Evolutionary conservation across 306 rosid species (phyloP).

Genomic region (Prunus salicina): DNA sequence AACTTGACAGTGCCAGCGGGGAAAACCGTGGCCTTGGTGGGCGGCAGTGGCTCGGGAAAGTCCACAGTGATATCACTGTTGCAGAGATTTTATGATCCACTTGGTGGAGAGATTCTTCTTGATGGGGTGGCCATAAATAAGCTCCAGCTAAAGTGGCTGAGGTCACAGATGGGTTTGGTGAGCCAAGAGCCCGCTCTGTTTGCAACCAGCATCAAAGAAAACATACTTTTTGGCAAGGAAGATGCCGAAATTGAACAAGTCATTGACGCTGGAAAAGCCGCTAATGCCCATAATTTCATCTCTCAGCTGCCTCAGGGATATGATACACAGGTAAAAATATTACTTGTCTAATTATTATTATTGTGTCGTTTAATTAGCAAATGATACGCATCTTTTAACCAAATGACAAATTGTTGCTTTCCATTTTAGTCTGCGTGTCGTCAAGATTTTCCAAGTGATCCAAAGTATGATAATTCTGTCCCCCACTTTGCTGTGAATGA

Average conservation of each 20-base stretch:
- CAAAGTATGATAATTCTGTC: neutral
- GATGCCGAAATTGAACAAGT: constrained; percentile 61
- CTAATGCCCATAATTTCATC: constrained; percentile 85
- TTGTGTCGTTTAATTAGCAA: too few species aligned
- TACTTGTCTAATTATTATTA: neutral
- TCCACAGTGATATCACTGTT: constrained; percentile 74
- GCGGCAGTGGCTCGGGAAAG: constrained; percentile 89
- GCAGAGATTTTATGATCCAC: constrained; percentile 87
- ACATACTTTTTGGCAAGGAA: constrained; percentile 82
- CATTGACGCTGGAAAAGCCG: constrained; percentile 65
- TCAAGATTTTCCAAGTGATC: neutral
- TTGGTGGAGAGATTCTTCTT: constrained; percentile 55
- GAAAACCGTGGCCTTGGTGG: constrained; percentile 71
- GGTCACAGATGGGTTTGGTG: constrained; percentile 90
- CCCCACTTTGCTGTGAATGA: neutral
- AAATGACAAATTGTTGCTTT: neutral
- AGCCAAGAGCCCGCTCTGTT: constrained; percentile 94
- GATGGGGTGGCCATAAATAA: constrained; percentile 63
- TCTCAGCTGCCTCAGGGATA: constrained; percentile 65
- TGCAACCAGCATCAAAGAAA: constrained; percentile 76
- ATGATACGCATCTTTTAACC: neutral
- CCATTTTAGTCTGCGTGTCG: neutral
- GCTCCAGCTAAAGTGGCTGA: constrained; percentile 75
- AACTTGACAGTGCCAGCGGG: constrained; percentile 67
- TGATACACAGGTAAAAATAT: constrained; percentile 60